Evolutionary conservation across 148 eudicot species (phyloP).

Genomic region (Camellia granthamiana): DNA sequence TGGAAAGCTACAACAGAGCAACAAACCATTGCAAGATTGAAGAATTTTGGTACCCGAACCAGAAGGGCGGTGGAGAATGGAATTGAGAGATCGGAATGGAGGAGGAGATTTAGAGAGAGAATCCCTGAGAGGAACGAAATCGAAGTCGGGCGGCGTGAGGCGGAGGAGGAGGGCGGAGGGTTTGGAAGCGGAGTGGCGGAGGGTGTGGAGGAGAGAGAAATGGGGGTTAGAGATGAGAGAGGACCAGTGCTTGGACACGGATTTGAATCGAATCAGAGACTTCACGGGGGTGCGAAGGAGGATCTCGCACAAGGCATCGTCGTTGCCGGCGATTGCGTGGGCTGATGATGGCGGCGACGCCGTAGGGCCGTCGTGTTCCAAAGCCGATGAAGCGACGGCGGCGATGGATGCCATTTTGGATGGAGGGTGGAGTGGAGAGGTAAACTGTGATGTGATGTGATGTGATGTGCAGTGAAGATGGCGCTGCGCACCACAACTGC

Average conservation of each 20-base stretch:
- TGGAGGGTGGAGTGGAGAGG: too few relatives aligned
- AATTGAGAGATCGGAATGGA: slow-evolving; percentile 28
- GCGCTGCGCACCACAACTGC: too few relatives aligned
- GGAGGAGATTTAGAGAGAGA: slow-evolving; percentile 17
- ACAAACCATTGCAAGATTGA: slow-evolving; percentile 45
- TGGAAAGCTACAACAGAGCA: slow-evolving; percentile 27
- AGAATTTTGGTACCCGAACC: slow-evolving; percentile 21
- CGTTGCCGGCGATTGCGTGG: slow-evolving; percentile 26
- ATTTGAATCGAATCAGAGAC: slow-evolving; percentile 43
- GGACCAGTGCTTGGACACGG: slow-evolving; percentile 30
- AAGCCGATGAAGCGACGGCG: background rate
- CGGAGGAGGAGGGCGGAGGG: slow-evolving; percentile 37
- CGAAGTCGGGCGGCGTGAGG: slow-evolving; percentile 19
- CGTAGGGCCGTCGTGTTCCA: background rate
- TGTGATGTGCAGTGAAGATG: too few relatives aligned
- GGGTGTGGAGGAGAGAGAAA: slow-evolving; percentile 46
- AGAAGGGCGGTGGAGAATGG: background rate
- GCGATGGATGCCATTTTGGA: background rate
- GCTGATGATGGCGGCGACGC: slow-evolving; percentile 16
- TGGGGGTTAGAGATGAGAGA: slow-evolving; percentile 24
- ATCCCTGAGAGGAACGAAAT: slow-evolving; percentile 21
- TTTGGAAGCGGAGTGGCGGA: slow-evolving; percentile 21
- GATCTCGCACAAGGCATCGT: slow-evolving; percentile 38
- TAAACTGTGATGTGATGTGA: too few relatives aligned
- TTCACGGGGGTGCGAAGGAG: slow-evolving; percentile 29